Evolutionary conservation across 1,139 yeast genomes (phyloP).

Genomic region (Candida sp.): DNA sequence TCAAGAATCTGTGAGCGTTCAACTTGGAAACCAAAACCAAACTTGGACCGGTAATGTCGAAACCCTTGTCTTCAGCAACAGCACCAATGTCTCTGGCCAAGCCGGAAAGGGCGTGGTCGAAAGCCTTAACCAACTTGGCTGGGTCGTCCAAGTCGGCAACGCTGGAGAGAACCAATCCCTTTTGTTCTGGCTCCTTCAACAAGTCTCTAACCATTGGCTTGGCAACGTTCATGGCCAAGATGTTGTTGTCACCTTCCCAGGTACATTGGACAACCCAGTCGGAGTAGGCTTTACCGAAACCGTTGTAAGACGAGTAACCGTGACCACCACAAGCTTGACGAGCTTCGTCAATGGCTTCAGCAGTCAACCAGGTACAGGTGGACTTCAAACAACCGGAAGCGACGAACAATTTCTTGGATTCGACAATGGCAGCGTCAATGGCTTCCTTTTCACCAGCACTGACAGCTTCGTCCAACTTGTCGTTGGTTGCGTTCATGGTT

Average conservation of each 20-base stretch:
- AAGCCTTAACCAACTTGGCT: conserved; percentile 27
- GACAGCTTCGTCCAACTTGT: conserved; percentile 57
- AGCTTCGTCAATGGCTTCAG: conserved; percentile 79
- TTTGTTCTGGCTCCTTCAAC: conserved; percentile 30
- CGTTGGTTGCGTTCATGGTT: conserved; percentile 55
- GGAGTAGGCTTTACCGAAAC: conserved; percentile 83
- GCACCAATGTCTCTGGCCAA: conserved; percentile 50
- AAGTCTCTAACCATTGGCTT: conserved; percentile 67
- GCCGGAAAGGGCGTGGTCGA: conserved; percentile 53
- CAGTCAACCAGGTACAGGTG: conserved; percentile 84
- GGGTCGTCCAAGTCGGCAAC: conserved; percentile 48
- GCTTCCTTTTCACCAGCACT: conserved; percentile 39
- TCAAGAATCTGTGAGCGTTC: conserved; percentile 62
- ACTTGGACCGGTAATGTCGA: conserved; percentile 60
- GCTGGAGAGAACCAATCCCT: conserved; percentile 40
- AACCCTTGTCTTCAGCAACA: conserved; percentile 44
- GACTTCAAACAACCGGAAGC: conserved; percentile 90
- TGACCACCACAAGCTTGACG: conserved; percentile 97
- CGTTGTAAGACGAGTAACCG: conserved; percentile 89
- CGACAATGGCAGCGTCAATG: conserved; percentile 54
- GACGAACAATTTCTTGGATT: conserved; percentile 76
- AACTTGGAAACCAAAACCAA: conserved; percentile 61
- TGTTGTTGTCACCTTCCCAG: conserved; percentile 96
- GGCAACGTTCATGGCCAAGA: conserved; percentile 82
- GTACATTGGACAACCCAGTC: conserved; percentile 97